These are phyloP conservation scores for Mallotus japonicus DNA, from an alignment of 441 rosid species.

Conservation along the genomic window DNA sequence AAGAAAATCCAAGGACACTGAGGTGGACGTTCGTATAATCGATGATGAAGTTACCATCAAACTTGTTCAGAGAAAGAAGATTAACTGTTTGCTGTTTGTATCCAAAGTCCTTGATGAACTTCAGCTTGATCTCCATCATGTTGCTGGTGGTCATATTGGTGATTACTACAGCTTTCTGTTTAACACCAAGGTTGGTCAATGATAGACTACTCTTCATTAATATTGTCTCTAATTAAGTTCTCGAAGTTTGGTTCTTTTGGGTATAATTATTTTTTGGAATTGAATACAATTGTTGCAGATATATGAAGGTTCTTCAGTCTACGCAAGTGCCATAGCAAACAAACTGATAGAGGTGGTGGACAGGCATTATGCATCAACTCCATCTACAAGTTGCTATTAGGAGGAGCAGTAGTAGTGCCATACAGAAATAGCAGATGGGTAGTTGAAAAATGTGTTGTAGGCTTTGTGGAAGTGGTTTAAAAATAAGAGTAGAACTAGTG, in stretches of 20 bases:
- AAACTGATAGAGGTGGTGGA: slow-evolving; percentile 67
- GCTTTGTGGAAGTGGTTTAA: background rate
- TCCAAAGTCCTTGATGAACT: slow-evolving; percentile 79
- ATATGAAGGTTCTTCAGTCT: slow-evolving; percentile 60
- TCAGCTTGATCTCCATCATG: slow-evolving; percentile 79
- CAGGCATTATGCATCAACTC: slow-evolving; percentile 49
- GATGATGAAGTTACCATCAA: slow-evolving; percentile 92
- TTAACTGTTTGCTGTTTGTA: slow-evolving; percentile 70
- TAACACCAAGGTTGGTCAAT: slow-evolving; percentile 69
- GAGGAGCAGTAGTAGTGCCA: background rate
- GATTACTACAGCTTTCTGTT: slow-evolving; percentile 76
- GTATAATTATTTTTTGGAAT: background rate
- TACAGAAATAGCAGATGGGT: slow-evolving; percentile 3
- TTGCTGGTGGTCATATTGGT: slow-evolving; percentile 87
- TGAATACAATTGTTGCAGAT: slow-evolving; percentile 38
- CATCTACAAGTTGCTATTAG: slow-evolving; percentile 37
- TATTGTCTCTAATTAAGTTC: background rate
- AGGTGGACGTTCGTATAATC: slow-evolving; percentile 81
- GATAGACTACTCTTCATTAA: background rate
- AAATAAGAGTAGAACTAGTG: too few relatives aligned
- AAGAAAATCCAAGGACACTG: slow-evolving; percentile 75
- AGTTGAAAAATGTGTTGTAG: slow-evolving; percentile 1
- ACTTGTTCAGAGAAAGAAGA: slow-evolving; percentile 75
- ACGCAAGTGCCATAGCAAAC: slow-evolving; percentile 73
- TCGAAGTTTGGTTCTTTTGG: background rate